Evolutionary conservation across 176 grass and related monocot species (phyloP).

Genomic region (Saccharum spontaneum): DNA sequence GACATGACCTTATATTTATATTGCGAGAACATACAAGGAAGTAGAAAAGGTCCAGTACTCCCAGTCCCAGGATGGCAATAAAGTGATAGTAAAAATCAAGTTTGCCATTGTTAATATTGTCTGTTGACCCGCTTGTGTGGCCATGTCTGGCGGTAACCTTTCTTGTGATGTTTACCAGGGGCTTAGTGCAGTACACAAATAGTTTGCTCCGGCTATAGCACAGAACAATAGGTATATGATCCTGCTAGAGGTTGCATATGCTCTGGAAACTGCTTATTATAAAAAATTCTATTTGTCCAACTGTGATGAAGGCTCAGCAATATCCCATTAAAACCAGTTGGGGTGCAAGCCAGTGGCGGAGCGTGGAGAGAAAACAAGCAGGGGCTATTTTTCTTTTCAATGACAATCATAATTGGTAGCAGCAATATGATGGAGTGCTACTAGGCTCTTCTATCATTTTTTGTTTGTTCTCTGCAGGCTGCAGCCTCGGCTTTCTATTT

Average conservation of each 20-base stretch:
- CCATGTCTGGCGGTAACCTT: constrained; percentile 50
- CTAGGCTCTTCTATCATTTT: too few species aligned
- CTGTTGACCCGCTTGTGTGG: constrained; percentile 54
- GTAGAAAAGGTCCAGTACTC: constrained; percentile 56
- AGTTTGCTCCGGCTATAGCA: constrained; percentile 55
- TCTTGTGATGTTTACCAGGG: constrained; percentile 31
- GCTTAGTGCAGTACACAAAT: constrained; percentile 53
- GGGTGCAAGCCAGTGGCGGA: too few species aligned
- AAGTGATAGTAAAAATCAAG: constrained; percentile 69
- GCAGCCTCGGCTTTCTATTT: too few species aligned
- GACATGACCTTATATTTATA: constrained; percentile 72
- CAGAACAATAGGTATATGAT: constrained; percentile 49
- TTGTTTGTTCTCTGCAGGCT: too few species aligned
- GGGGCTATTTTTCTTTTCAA: too few species aligned
- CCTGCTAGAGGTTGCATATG: constrained; percentile 71
- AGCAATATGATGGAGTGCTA: too few species aligned
- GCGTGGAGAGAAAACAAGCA: too few species aligned
- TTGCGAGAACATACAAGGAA: constrained; percentile 69
- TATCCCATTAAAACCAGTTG: constrained; percentile 46
- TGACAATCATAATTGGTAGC: too few species aligned
- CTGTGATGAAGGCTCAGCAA: constrained; percentile 61
- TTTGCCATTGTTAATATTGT: constrained; percentile 61
- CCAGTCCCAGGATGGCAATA: constrained; percentile 57
- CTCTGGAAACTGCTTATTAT: constrained; percentile 84
- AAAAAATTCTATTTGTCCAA: constrained; percentile 86